Evolutionary conservation across 805 yeast species (phyloP).

Genomic region (Metschnikowia hibisci): DNA sequence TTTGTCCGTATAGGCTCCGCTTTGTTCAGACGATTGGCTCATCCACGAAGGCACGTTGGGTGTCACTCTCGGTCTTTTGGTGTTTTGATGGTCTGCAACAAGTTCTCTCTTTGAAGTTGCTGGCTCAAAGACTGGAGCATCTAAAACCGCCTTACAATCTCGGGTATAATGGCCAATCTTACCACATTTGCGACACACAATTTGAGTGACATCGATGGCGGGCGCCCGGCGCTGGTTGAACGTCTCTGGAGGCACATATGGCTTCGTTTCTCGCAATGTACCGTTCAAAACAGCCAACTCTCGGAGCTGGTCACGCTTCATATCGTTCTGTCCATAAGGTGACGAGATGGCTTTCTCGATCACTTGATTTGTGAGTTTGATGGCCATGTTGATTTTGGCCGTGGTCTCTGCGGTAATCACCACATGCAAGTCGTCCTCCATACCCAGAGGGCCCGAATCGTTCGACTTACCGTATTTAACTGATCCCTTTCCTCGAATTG

Average conservation of each 20-base stretch:
- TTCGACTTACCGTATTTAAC: conserved; percentile 79
- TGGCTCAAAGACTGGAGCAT: background rate
- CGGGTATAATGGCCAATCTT: conserved; percentile 80
- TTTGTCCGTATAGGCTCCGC: background rate
- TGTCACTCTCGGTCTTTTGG: conserved; percentile 2
- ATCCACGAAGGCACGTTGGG: conserved; percentile 1
- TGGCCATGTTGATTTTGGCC: conserved; percentile 71
- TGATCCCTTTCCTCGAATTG: conserved; percentile 93
- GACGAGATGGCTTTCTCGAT: conserved; percentile 80
- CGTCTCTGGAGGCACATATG: conserved; percentile 44
- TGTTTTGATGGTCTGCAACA: background rate
- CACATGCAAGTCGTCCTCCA: conserved; percentile 78
- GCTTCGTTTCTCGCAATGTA: conserved; percentile 76
- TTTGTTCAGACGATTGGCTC: background rate
- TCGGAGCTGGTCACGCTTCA: conserved; percentile 84
- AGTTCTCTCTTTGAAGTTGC: background rate
- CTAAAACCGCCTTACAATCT: conserved; percentile 60
- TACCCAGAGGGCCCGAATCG: conserved; percentile 19
- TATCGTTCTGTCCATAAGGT: conserved; percentile 91
- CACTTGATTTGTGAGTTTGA: conserved; percentile 66
- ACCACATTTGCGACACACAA: conserved; percentile 79
- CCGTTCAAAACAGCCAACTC: conserved; percentile 94
- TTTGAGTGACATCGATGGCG: conserved; percentile 44
- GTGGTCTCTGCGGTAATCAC: conserved; percentile 78
- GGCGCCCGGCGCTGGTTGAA: conserved; percentile 27